A percentile compares a stretch with the other conserved stretches of the same genome.
phyloP scores from a whole-genome alignment of 441 rosid species.

The Erodium moschatum region DNA sequence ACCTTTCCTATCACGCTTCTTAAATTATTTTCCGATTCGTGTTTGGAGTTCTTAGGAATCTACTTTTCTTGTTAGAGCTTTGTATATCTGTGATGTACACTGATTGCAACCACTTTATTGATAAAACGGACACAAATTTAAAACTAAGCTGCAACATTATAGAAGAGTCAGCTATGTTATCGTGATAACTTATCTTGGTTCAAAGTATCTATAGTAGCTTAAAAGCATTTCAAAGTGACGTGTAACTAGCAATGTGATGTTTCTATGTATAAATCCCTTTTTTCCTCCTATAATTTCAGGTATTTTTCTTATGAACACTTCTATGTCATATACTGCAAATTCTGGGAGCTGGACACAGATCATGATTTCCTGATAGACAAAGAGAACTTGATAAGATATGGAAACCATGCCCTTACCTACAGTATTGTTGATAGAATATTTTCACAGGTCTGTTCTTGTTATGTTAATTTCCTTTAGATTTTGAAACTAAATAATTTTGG shows the following conservation, averaged over 20 bases:
- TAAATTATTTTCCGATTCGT: neutral
- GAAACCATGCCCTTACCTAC: slow-evolving; percentile 96
- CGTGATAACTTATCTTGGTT: neutral
- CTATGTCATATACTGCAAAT: slow-evolving; percentile 97
- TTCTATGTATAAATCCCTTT: neutral
- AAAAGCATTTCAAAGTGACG: no score
- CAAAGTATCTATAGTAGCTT: neutral
- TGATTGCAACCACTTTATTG: neutral
- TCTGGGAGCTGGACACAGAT: slow-evolving; percentile 96
- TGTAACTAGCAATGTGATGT: neutral
- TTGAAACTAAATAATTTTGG: neutral
- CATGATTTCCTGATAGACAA: slow-evolving; percentile 95
- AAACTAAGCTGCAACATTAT: neutral
- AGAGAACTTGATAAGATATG: slow-evolving; percentile 96
- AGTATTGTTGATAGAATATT: slow-evolving; percentile 94
- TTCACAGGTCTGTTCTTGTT: slow-evolving; percentile 65
- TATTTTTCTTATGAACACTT: slow-evolving; percentile 97
- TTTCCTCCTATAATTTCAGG: slow-evolving; percentile 27
- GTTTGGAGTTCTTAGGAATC: neutral
- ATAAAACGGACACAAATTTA: neutral
- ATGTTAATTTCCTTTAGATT: neutral
- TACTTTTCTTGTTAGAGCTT: neutral
- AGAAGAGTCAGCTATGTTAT: neutral
- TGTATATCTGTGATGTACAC: neutral
- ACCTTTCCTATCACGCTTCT: neutral